Conservation (phyloP, 139 green algal species). For the Asterochloris sp. region DNA sequence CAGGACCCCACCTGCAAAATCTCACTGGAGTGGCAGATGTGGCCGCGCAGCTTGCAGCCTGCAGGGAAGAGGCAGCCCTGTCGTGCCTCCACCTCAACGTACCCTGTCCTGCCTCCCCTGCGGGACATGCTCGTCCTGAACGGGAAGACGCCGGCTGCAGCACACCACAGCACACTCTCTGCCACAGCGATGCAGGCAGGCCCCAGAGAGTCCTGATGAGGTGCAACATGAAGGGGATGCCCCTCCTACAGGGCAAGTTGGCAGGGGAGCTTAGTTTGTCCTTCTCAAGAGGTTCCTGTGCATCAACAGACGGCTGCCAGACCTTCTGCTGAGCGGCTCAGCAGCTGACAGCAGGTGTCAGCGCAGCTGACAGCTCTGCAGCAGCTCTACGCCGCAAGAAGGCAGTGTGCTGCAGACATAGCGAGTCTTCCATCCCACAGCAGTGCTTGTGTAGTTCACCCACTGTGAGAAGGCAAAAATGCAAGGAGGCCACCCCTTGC, state of each 20-base stretch:
- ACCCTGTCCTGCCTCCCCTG: constrained; percentile 55
- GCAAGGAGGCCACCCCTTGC: neutral
- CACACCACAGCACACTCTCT: neutral
- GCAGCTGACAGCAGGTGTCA: too few relatives aligned
- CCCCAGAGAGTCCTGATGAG: too few relatives aligned
- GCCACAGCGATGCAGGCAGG: neutral
- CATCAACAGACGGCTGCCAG: too few relatives aligned
- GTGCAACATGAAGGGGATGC: too few relatives aligned
- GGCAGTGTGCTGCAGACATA: too few relatives aligned
- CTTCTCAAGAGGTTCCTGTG: too few relatives aligned
- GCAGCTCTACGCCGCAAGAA: too few relatives aligned
- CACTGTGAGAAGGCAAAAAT: neutral
- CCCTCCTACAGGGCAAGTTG: too few relatives aligned
- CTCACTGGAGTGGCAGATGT: constrained; percentile 71
- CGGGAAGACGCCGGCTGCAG: constrained; percentile 77
- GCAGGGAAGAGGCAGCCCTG: constrained; percentile 61
- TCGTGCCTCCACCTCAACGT: constrained; percentile 63
- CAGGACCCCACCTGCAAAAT: constrained; percentile 36
- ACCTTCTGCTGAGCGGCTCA: too few relatives aligned
- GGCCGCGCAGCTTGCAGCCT: constrained; percentile 54
- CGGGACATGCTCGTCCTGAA: constrained; percentile 70
- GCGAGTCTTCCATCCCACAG: too few relatives aligned
- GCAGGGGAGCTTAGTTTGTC: too few relatives aligned
- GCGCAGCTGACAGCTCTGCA: too few relatives aligned
- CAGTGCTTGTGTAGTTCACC: neutral